Percentiles rank a stretch among this genome's conserved stretches.
These are phyloP conservation scores for Paecilomyces sp. DNA, from an alignment of 2,329 filamentous ascomycete genomes.

Conservation along the genomic window DNA sequence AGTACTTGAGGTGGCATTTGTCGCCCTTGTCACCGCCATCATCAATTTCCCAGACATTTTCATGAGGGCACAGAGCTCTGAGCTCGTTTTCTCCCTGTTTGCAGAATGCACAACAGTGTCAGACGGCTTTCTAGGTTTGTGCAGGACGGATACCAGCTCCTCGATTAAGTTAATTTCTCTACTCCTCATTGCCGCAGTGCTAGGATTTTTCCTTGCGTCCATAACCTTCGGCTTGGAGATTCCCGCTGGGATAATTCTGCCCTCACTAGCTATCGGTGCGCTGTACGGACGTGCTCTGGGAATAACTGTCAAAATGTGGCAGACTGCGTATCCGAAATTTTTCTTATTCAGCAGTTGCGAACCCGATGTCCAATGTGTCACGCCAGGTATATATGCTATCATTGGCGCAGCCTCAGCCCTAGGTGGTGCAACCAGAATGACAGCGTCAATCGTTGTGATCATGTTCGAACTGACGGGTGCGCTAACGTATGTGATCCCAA, in stretches of 20 bases:
- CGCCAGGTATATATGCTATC: conserved; percentile 91
- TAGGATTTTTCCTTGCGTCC: conserved; percentile 78
- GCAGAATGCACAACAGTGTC: conserved; percentile 76
- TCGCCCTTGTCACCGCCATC: conserved; percentile 74
- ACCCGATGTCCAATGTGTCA: conserved; percentile 80
- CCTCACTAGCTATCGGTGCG: conserved; percentile 92
- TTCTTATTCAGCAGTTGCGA: conserved; percentile 75
- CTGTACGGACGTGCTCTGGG: conserved; percentile 83
- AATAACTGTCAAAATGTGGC: conserved; percentile 83
- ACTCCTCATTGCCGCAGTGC: conserved; percentile 69
- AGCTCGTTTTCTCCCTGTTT: conserved; percentile 87
- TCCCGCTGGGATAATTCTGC: conserved; percentile 89
- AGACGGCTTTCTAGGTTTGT: conserved; percentile 84
- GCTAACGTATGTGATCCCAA: conserved; percentile 90
- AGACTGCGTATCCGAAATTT: conserved; percentile 67
- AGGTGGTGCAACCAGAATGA: conserved; percentile 90
- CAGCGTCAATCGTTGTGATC: conserved; percentile 96
- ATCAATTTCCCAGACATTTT: conserved; percentile 96
- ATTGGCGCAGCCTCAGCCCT: conserved; percentile 93
- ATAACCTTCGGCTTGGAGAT: conserved; percentile 92
- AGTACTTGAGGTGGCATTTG: conserved; percentile 68
- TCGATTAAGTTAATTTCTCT: conserved; percentile 77
- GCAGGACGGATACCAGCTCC: conserved; percentile 77
- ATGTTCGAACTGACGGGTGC: conserved; percentile 98
- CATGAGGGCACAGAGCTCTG: conserved; percentile 86